Conservation (phyloP, 306 rosid species). For the Ceratonia siliqua region DNA sequence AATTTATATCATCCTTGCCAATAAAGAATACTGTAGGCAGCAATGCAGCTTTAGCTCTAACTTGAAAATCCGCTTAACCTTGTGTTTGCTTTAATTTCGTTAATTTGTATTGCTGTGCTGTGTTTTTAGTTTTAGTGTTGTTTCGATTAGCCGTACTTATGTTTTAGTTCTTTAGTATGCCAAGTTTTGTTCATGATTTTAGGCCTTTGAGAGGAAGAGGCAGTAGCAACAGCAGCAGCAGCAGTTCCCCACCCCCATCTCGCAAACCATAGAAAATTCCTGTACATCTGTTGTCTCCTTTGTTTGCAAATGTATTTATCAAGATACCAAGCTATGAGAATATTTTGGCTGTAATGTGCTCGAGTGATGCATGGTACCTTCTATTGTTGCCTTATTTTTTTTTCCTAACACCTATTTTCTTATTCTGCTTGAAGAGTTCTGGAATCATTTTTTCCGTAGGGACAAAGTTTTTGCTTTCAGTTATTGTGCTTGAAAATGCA, state of each 20-base stretch:
- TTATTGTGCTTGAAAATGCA: slow-evolving; percentile 13
- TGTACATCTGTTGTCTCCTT: neutral
- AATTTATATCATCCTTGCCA: neutral
- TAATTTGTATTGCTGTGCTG: neutral
- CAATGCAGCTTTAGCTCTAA: neutral
- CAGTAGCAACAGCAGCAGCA: slow-evolving; percentile 86
- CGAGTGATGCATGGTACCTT: slow-evolving; percentile 16
- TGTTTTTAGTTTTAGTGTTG: neutral
- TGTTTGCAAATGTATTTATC: slow-evolving; percentile 22
- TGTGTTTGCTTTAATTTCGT: neutral
- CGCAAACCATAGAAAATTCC: slow-evolving; percentile 56
- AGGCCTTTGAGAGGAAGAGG: slow-evolving; percentile 91
- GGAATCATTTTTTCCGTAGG: slow-evolving; percentile 2
- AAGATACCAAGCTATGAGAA: slow-evolving; percentile 4
- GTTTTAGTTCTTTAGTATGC: neutral
- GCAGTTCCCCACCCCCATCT: slow-evolving; percentile 74
- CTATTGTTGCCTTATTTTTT: neutral
- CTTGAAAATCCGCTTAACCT: neutral
- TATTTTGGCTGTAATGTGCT: slow-evolving; percentile 28
- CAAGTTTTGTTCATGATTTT: neutral
- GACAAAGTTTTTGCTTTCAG: neutral
- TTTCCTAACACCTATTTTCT: neutral
- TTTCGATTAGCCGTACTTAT: neutral
- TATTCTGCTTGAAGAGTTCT: neutral
- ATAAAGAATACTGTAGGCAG: neutral